Base-by-base conservation (phyloP, 495 filamentous ascomycete species). In the Tetracladium setigerum region DNA sequence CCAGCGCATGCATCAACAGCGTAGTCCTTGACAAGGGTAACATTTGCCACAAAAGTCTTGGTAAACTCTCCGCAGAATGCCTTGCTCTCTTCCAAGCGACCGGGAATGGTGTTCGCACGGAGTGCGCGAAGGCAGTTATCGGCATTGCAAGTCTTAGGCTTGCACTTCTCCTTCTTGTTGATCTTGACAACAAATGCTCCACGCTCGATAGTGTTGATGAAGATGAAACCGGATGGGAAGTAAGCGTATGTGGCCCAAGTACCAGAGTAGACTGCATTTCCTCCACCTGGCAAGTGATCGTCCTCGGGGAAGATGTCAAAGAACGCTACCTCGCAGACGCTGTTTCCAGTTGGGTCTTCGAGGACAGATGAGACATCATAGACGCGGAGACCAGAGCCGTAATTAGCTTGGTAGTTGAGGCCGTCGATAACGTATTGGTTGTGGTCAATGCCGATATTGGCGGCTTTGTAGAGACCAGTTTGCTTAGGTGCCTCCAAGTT, bases 381-480 rank as follows among this genome's bases (percentile, higher is more conserved):
- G 41, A 82, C 64, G 47, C 76, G 64, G 36, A 81, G 69, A 12
- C 78, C 77, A 27, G 74, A 63, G 24, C 69, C 77, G 65, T 82
- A 81, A 62, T 79, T 81, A 49, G 67, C 70, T 61, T 81, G 77
- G 63, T 75, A 81, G 6, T 59, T 55, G 37, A 68, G 61, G 16
- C 72, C 75, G 31, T 77, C 56, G 57, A 64, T 56, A 51, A 79
- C 61, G 53, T 79, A 81, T 58, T 79, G 76, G 61, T 81, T 81
- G 61, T 81, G 77, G 59, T 81, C 77, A 49, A 81, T 75, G 27
- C 70, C 64, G 46, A 66, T 62, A 45, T 64, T 66, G 10, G 59
- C 53, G 30, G 67, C 67, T 50, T 69, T 62, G 61, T 76, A 81
- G 62, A 62, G 58, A 10, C 77, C 77, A 7, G 77, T 81, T 48